Evolutionary conservation across 2,329 filamentous ascomycete species (phyloP), one percentile per base, ranked within the genome.

Genomic region (Diaporthe destruens): DNA sequence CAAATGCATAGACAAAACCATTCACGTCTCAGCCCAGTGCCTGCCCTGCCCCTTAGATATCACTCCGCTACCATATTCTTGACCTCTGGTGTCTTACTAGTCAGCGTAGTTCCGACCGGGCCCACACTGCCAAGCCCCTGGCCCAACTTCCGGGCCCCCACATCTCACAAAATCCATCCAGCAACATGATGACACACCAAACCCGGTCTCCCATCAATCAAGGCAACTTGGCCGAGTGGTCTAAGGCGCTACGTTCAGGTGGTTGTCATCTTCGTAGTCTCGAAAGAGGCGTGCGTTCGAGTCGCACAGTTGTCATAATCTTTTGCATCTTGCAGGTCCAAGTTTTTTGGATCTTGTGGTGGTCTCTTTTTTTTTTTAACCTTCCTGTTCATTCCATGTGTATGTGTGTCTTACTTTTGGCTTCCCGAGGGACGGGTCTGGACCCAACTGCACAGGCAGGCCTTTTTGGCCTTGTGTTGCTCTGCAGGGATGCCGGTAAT

Each of bases 161-260:
- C 29, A 32, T 16, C 51, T 9, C 14, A 5, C 25, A 54, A 3
- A 8, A 3, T 1, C 1, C 5, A 3, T 0, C 1, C 5, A 2
- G 14, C 16, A 3, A 16, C 1, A 39, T 57, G 1, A 16, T 1
- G 1, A 0, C 7, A 4, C 2, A 1, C 32, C 32, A 39, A 36
- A 18, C 0, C 5, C 0, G 0, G 1, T 8, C 0, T 1, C 2
- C n/a, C 8, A 42, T 39, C 34, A 29, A 49, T 20, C 51, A 49
- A 59, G 66, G 67, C 54, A 69, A 59, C 23, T 42, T 72, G 71
- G 53, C 71, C 63, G 63, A 72, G 63, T 51, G 63, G 72, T 74
- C 69, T 72, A 74, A 74, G 72, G 72, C 72, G 72, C 72, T 72
- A 74, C 72, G 72, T 74, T 74, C 70, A 74, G 72, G 72, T 74